Evolutionary conservation across 495 filamentous ascomycete species (phyloP), one percentile per base, ranked within the genome.

Genomic region (Neurospora cerealis): DNA sequence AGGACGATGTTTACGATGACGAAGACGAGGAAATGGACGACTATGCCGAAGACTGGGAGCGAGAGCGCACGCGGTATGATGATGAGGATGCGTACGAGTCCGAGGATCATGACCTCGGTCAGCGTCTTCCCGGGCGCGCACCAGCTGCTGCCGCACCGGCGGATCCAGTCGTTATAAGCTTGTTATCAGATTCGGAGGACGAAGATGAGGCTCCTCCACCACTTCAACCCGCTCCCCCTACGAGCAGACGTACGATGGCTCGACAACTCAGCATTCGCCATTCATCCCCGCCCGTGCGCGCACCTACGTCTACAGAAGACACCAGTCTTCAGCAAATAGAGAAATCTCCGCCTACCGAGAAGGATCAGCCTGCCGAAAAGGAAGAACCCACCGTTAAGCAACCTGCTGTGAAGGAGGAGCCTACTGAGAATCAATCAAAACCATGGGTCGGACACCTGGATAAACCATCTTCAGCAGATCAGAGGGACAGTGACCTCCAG

Each of bases 181-280:
- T 83, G 10, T 77, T 83, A 6, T 83, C 82, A 60, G 81, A 81
- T 34, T 83, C 81, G 0, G 82, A 83, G 46, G 82, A 83, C 42
- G 82, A 83, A 71, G 71, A 73, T 28, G 28, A 69, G 19, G 34
- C 71, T 34, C 24, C 38, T 28, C 54, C 37, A 70, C 34, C 72
- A 70, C 37, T 62, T 21, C 46, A 39, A 28, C 36, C 60, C 10
- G n/a, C 40, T 38, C 37, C 62, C 15, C 36, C 72, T 70, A 13
- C 62, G 28, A 34, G 15, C 15, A 66, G 54, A 19, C 54, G 13
- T 66, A 66, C 28, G 54, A 34, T 66, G 54, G 3, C 28, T 34
- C 54, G 54, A 66, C 54, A 66, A 36, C 54, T 66, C 7, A 66
- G 54, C 15, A 66, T 66, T 66, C 54, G 54, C 54, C 54, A 66